These are phyloP conservation scores for Pseudogymnoascus sp. DNA, from an alignment of 2,329 filamentous ascomycete species.

Conservation along the genomic window DNA sequence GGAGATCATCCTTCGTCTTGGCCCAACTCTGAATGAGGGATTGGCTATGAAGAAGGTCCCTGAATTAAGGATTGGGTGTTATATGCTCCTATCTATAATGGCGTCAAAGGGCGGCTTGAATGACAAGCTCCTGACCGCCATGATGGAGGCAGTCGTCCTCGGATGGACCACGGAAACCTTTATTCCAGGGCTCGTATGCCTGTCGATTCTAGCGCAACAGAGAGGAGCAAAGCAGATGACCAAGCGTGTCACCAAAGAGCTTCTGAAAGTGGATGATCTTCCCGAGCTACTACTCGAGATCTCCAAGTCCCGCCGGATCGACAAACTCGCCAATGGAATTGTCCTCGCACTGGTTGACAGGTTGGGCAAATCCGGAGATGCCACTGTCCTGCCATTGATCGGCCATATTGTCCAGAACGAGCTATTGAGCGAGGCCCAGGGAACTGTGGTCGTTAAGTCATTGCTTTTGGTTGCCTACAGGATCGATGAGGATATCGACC, in stretches of 20 bases:
- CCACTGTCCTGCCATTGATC: conserved; percentile 49
- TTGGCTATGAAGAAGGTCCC: conserved; percentile 67
- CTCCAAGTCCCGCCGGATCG: conserved; percentile 56
- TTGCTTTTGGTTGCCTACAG: conserved; percentile 53
- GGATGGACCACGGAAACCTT: conserved; percentile 71
- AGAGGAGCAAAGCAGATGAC: conserved; percentile 63
- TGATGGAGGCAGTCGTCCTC: conserved; percentile 81
- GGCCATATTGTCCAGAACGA: conserved; percentile 52
- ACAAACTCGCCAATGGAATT: conserved; percentile 65
- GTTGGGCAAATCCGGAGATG: conserved; percentile 51
- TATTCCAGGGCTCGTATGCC: conserved; percentile 65
- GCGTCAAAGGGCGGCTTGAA: conserved; percentile 74
- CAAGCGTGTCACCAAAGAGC: conserved; percentile 57
- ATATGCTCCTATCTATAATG: conserved; percentile 83
- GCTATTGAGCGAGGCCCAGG: conserved; percentile 55
- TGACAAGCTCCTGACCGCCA: conserved; percentile 69
- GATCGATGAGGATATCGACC: conserved; percentile 46
- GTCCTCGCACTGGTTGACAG: conserved; percentile 57
- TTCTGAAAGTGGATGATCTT: conserved; percentile 57
- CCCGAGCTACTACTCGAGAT: conserved; percentile 53
- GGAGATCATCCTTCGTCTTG: conserved; percentile 59
- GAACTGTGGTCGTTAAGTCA: conserved; percentile 56
- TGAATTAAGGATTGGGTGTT: conserved; percentile 76
- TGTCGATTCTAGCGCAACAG: conserved; percentile 76
- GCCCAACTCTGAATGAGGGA: conserved; percentile 66